Conservation (phyloP, 2,329 filamentous ascomycete genomes). For the Xylaria hypoxylon region DNA sequence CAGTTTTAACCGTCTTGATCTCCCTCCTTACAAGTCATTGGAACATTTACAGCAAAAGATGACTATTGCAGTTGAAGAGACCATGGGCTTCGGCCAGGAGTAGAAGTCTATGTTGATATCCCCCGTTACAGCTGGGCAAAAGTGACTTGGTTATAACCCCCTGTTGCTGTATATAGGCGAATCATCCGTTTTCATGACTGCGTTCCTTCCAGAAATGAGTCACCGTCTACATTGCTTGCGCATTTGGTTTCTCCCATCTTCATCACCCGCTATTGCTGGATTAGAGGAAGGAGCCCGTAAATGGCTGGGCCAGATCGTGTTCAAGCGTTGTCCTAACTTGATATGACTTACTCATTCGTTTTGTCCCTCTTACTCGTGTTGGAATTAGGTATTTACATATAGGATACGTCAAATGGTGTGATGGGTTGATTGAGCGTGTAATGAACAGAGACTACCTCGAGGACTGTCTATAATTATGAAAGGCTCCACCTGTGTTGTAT, state of each 20-base stretch:
- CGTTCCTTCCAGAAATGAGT: neutral
- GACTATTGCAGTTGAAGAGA: conserved; percentile 97
- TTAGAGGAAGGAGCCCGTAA: conserved; percentile 11
- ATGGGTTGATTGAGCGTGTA: conserved; percentile 17
- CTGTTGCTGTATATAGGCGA: conserved; percentile 44
- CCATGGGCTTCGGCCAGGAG: conserved; percentile 98
- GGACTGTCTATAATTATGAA: neutral
- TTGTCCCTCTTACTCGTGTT: neutral
- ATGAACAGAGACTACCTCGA: conserved; percentile 15
- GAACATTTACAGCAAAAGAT: conserved; percentile 90
- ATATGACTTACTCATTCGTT: conserved; percentile 24
- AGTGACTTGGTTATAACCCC: conserved; percentile 5
- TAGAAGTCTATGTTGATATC: conserved; percentile 59
- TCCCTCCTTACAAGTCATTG: conserved; percentile 91
- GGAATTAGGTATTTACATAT: conserved; percentile 27
- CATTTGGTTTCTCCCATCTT: conserved; percentile 21
- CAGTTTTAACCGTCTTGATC: conserved; percentile 96
- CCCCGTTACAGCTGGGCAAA: conserved; percentile 26
- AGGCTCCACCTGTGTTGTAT: neutral
- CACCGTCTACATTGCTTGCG: conserved; percentile 15
- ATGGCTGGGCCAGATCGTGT: conserved; percentile 14
- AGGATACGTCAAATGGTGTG: conserved; percentile 28
- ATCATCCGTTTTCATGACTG: conserved; percentile 36
- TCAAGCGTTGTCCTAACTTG: conserved; percentile 15
- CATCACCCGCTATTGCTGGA: conserved; percentile 4